Base-by-base conservation (phyloP, 2,329 filamentous ascomycete species). In the Sclerotiophoma versabilis region DNA sequence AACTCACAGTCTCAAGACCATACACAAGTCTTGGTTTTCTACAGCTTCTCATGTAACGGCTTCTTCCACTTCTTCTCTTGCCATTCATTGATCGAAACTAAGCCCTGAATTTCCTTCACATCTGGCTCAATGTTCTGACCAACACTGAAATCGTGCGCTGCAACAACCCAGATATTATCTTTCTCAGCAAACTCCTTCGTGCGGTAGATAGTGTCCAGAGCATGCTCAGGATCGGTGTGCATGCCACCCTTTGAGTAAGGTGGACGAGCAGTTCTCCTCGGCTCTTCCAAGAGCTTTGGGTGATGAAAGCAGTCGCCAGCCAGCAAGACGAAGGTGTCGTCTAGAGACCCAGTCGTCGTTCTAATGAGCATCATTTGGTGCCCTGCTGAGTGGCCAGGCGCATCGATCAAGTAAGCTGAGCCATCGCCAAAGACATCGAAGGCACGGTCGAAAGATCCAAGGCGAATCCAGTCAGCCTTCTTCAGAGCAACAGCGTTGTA, bases 331-430 rank as follows among this genome's bases (percentile, higher is more conserved):
- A 72, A 73, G 1, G 66, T 61, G 20, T 62, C 60, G 0, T 60
- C 56, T 1, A 51, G 34, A 15, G 17, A 17, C 9, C 38, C 49
- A 2, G 19, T n/a, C 19, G 58, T 69, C 0, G 65, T 65, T 2
- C 70, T 48, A 2, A 72, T 37, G 20, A 74, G 59, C 66, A 73
- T 65, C 68, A 72, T 84, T 12, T 83, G 68, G 58, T 84, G 83
- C 0, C 82, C 82, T 11, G 79, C 73, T 0, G 83, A 68, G 59
- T 84, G 82, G 0, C 82, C 82, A 0, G 83, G 82, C 0, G 77
- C 76, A 59, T 83, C 78, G 20, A 84, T 68, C 0, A 83, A 65
- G 59, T 76, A 81, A 5, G 82, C 64, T n/a, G 73, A 75, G 0
- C 77, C 78, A 55, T 85, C 82, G 0, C 71, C 70, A 54, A 82